Base-by-base conservation (phyloP, 805 yeast species). In the Lachancea dasiensis region DNA sequence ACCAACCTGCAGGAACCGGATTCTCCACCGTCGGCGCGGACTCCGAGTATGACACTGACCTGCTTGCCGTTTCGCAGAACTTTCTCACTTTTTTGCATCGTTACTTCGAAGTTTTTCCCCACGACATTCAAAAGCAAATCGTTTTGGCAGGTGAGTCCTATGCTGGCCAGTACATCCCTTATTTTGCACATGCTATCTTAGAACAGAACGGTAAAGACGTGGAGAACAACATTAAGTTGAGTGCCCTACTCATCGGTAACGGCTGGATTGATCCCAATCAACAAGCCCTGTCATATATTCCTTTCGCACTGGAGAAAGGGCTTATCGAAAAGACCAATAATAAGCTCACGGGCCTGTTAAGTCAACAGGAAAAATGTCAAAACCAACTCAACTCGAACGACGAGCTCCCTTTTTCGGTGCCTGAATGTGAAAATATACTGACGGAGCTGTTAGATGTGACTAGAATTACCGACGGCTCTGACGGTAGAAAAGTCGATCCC, bases 161-260 rank as follows among this genome's bases (percentile, higher is more conserved):
- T 63, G 97, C 97, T 1, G 98, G 98, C 15, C 97, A 92, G 58
- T 92, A 86, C 56, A 83, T 92, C 38, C 97, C 98, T 0, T 85
- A 82, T 58, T 75, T 89, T 43, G 94, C 90, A 0, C 65, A 73
- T 26, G 77, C 75, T 1, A 67, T 90, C 4, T 49, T 76, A 33
- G 63, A 68, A 2, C 63, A 72, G 26, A 75, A 79, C 51, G 47
- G 51, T 8, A 20, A 24, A 5, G 41, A 53, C 26, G 30, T n/a
- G n/a, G 23, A 35, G 21, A 14, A 14, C 33, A 43, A 30, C 9
- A 46, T 70, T 24, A 67, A 79, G 39, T 58, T 89, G 40, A 67
- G 73, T 43, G 92, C 90, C 0, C 56, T 86, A 6, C 47, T 87
- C 45, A 80, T 92, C 41, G 96, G 96, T 11, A 90, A 90, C 61